Conservation (phyloP, 2,329 filamentous ascomycete genomes). For the Phialophora expanda region DNA sequence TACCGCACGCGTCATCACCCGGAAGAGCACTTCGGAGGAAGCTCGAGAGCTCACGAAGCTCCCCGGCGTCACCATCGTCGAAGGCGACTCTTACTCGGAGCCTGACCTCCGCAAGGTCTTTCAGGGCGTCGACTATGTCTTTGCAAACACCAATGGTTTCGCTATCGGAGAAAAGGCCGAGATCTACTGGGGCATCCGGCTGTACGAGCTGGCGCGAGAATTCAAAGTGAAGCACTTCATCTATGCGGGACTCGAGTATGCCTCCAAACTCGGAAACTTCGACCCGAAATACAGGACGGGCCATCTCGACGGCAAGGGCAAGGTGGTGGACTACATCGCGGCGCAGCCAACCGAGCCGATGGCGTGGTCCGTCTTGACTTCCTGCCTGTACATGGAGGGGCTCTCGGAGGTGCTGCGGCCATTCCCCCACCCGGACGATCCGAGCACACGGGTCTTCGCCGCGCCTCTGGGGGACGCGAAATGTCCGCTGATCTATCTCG, state of each 20-base stretch:
- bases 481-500: conserved; percentile 51
- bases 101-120: conserved; percentile 52
- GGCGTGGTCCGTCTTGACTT: conserved; percentile 19
- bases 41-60: conserved; percentile 51
- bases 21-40: conserved; percentile 49
- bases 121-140: conserved; percentile 53
- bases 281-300: conserved; percentile 52
- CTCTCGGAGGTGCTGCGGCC: conserved; percentile 39
- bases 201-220: conserved; percentile 45
- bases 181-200: conserved; percentile 51
- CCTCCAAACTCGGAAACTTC: conserved; percentile 54
- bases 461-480: conserved; percentile 42
- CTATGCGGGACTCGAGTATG: conserved; percentile 58
- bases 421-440: conserved; percentile 7
- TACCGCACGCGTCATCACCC: conserved; percentile 53
- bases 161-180: conserved; percentile 60
- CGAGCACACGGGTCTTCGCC: neutral
- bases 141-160: conserved; percentile 61
- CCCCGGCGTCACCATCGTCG: conserved; percentile 52
- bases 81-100: conserved; percentile 56
- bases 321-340: conserved; percentile 35
- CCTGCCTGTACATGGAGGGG: conserved; percentile 19
- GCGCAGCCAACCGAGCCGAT: conserved; percentile 17
- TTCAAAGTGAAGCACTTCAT: conserved; percentile 49
- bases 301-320: conserved; percentile 56